Percentiles rank a stretch among this genome's conserved stretches.
Conservation (phyloP, 352 stramenopile species). For the Lagenidium giganteum region DNA sequence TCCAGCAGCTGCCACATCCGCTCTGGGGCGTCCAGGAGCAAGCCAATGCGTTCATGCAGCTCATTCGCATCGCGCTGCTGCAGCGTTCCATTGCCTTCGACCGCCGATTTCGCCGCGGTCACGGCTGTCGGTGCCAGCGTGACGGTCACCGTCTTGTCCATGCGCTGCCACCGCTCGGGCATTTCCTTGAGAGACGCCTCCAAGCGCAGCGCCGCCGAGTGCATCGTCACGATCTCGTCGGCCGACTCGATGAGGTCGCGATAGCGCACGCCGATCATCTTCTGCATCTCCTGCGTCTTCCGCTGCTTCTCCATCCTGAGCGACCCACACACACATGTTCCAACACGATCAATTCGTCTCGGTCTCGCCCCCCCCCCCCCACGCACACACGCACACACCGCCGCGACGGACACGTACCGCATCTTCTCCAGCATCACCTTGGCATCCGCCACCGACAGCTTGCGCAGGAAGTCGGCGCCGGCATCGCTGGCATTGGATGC, state of each 20-base stretch:
- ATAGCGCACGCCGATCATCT: conserved; percentile 91
- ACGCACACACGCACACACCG: background rate
- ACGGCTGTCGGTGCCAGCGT: conserved; percentile 25
- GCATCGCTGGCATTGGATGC: too few species aligned
- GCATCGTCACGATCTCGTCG: conserved; percentile 91
- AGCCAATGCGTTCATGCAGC: conserved; percentile 34
- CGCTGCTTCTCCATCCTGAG: conserved; percentile 76
- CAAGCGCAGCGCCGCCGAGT: conserved; percentile 79
- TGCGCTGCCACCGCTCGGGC: conserved; percentile 70
- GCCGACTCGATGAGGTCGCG: conserved; percentile 91
- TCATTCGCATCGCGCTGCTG: background rate
- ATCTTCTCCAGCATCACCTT: conserved; percentile 79
- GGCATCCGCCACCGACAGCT: conserved; percentile 75
- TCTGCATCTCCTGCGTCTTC: conserved; percentile 90
- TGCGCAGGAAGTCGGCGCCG: conserved; percentile 61
- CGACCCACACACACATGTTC: background rate
- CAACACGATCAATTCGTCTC: background rate
- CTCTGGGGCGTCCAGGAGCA: conserved; percentile 54
- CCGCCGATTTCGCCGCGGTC: too few species aligned
- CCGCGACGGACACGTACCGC: conserved; percentile 27
- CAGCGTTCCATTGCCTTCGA: too few species aligned
- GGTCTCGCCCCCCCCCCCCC: background rate
- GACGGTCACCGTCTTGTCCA: conserved; percentile 34
- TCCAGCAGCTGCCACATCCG: conserved; percentile 70
- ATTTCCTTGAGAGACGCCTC: conserved; percentile 81